These are phyloP conservation scores for Funneliformis mosseae DNA, from an alignment of 192 early-diverging fungal species.

Conservation along the genomic window DNA sequence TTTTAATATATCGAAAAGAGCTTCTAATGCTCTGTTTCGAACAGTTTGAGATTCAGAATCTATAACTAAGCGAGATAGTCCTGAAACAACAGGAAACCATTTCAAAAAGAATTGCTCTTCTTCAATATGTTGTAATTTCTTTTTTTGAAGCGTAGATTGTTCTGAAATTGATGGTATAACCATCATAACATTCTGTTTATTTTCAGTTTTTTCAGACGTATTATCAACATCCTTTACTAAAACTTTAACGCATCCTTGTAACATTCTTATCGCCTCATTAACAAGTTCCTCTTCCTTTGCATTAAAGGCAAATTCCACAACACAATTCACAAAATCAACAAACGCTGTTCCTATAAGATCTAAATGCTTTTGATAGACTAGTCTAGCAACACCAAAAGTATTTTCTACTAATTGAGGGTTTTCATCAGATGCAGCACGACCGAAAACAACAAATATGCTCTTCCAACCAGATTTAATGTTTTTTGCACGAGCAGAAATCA, in stretches of 20 bases:
- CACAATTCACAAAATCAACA: constrained; percentile 52
- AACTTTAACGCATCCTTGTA: constrained; percentile 46
- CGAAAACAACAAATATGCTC: constrained; percentile 65
- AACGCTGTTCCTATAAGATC: constrained; percentile 51
- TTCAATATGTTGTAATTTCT: constrained; percentile 37
- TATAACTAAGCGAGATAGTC: constrained; percentile 48
- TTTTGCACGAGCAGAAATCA: constrained; percentile 70
- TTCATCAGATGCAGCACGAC: constrained; percentile 67
- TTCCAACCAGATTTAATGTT: constrained; percentile 87
- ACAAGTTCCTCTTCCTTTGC: constrained; percentile 45
- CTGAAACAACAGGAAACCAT: constrained; percentile 54
- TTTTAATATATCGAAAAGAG: constrained; percentile 84
- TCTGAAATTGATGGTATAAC: constrained; percentile 65
- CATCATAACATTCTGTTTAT: constrained; percentile 37
- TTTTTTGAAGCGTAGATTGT: constrained; percentile 45
- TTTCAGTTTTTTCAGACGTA: constrained; percentile 19
- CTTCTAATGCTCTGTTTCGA: constrained; percentile 67
- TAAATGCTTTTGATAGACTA: constrained; percentile 51
- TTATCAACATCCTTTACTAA: constrained; percentile 42
- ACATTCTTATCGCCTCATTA: constrained; percentile 61
- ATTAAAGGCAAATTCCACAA: constrained; percentile 54
- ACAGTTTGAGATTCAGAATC: constrained; percentile 45
- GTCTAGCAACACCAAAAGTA: constrained; percentile 45
- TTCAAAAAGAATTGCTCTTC: constrained; percentile 53
- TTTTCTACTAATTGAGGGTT: constrained; percentile 52